Base-by-base conservation (phyloP, 2,329 filamentous ascomycete species). In the Bisporella sp. region DNA sequence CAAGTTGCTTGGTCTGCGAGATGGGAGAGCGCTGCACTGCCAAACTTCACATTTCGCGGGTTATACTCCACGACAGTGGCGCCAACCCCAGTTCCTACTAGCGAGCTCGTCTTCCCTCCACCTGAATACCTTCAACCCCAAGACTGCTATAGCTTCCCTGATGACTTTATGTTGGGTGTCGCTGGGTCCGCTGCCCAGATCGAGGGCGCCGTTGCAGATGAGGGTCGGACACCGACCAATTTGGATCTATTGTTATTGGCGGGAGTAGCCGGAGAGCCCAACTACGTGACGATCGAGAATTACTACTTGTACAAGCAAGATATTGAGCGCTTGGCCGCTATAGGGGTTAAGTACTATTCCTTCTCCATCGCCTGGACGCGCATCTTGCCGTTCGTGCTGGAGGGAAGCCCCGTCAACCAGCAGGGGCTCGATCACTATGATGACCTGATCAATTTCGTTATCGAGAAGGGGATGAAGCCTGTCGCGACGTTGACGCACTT, bases 231-330 rank as follows among this genome's bases (percentile, higher is more conserved):
- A 0, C 72, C 71, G 0, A 64, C 66, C 4, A 52, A 70, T 7
- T 58, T 69, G 58, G 72, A 75, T 32, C 64, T 72, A n/a, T 39
- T 57, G 6, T 70, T 74, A 42, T 79, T 28, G 32, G 9, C 58
- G 68, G 57, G 71, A 73, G 33, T 64, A 70, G 21, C 41, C 31
- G 33, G 37, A 44, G 29, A 37, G 9, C 46, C 47, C 30, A n/a
- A 53, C 42, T 39, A 65, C 72, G 5, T 70, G 71, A 2, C 74
- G 72, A 48, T 54, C 57, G 71, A 76, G 64, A 70, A 76, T 49
- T 78, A 78, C 58, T 78, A 74, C 52, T 64, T 75, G 11, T 79
- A 78, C 59, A 78, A 77, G 60, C 75, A 78, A 58, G 74, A 78
- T 37, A 77, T 79, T 28, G 73, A 72, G 52, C 67, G 75, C 0